These are phyloP conservation scores for Funneliformis caledonium DNA, from an alignment of 371 early-diverging fungal species.

Conservation along the genomic window DNA sequence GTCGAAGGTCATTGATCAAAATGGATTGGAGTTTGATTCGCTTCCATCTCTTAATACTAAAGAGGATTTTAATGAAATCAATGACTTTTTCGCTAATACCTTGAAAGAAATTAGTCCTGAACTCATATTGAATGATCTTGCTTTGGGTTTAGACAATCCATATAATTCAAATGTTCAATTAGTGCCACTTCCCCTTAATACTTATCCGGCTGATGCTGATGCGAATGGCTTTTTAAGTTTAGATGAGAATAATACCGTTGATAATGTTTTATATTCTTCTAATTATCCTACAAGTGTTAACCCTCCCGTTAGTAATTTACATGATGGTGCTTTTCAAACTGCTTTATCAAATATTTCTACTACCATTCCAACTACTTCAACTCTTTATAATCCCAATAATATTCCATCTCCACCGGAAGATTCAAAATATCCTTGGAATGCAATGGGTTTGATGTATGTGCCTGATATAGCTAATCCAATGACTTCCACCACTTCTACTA, in stretches of 20 bases:
- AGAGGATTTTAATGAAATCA: neutral
- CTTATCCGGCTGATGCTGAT: neutral
- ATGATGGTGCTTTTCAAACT: neutral
- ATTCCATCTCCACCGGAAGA: neutral
- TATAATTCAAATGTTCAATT: neutral
- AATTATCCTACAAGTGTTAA: no score
- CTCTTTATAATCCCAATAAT: neutral
- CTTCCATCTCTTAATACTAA: neutral
- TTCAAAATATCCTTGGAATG: neutral
- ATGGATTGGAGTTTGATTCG: neutral
- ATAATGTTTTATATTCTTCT: neutral
- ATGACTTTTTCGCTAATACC: neutral
- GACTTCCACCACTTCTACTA: neutral
- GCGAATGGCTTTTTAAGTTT: neutral
- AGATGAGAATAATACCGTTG: neutral
- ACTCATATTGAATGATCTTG: neutral
- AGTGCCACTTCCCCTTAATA: neutral
- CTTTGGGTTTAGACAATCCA: neutral
- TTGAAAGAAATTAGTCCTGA: neutral
- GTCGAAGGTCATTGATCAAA: neutral
- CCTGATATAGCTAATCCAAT: neutral
- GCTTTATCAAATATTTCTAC: neutral
- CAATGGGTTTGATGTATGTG: neutral
- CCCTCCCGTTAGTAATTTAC: neutral
- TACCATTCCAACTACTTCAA: neutral